Percentiles rank a stretch among this genome's conserved stretches.
Conservation (phyloP, 1,284 basidiomycete genomes). For the Fereydounia khargensis region DNA sequence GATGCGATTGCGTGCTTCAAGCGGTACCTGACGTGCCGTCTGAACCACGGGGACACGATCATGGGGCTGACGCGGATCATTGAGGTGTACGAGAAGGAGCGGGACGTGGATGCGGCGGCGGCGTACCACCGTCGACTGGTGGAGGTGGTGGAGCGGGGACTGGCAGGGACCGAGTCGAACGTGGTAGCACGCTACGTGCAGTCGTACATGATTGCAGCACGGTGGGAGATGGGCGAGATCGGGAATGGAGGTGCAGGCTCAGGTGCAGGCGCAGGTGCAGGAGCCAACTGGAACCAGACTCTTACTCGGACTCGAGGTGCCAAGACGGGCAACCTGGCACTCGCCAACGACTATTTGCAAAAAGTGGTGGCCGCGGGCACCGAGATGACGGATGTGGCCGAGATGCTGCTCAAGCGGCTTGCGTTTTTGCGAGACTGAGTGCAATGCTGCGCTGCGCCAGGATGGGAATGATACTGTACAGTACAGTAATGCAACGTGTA, state of each 20-base stretch:
- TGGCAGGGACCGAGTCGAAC: conserved; percentile 33
- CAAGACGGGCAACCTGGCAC: conserved; percentile 32
- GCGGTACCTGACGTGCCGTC: conserved; percentile 48
- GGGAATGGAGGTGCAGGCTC: conserved; percentile 8
- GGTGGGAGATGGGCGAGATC: conserved; percentile 55
- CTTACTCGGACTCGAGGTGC: too few species aligned
- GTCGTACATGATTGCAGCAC: conserved; percentile 49
- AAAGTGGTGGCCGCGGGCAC: conserved; percentile 51
- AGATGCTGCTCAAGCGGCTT: conserved; percentile 48
- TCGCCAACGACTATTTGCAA: conserved; percentile 51
- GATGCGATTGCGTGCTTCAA: conserved; percentile 53
- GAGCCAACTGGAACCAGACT: neutral
- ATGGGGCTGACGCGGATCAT: conserved; percentile 46
- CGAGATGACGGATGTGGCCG: conserved; percentile 47
- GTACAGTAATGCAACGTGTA: too few species aligned
- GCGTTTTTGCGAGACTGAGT: conserved; percentile 34
- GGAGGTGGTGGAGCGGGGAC: conserved; percentile 38
- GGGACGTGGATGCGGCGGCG: conserved; percentile 33
- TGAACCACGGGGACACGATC: conserved; percentile 46
- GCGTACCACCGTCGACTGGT: conserved; percentile 52
- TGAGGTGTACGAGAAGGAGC: conserved; percentile 45
- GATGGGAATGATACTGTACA: too few species aligned
- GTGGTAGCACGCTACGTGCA: conserved; percentile 39
- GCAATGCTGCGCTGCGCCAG: too few species aligned
- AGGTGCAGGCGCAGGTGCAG: neutral